Base-by-base conservation (phyloP, 805 yeast species). In the Metschnikowia baotianmanensis region DNA sequence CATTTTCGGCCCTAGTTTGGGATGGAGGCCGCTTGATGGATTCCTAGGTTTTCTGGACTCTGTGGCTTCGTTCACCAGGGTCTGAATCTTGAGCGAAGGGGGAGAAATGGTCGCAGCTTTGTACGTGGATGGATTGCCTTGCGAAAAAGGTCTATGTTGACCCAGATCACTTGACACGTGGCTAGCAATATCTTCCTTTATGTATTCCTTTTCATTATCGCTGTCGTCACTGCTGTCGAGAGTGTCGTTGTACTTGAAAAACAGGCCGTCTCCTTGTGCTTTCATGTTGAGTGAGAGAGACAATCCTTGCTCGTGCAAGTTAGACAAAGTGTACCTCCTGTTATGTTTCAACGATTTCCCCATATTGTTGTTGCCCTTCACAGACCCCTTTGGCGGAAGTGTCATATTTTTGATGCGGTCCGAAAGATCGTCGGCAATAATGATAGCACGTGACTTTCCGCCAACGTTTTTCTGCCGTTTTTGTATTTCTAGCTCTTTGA, bases 241-340 rank as follows among this genome's bases (percentile, higher is more conserved):
- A 1, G 59, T 48, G 26, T 58, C 53, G 3, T 46, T 50, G 38
- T 61, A 56, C 13, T 52, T 48, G 44, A 59, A 59, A 32, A 61
- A 60, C 30, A 53, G 48, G 28, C 61, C 61, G 0, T 65, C 63
- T 4, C 57, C 56, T 40, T 62, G 68, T 3, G 91, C 77, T 43
- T 82, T 82, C 82, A 90, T 85, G 36, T 83, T 81, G 44, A 86
- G 74, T 1, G 93, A 80, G 4, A 89, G 77, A 1, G 72, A 58
- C 41, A 68, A 52, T 0, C 96, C 96, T 50, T 83, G 67, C 45
- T 78, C 80, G 55, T 86, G 93, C 37, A 88, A 60, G 37, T 81
- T 78, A 8, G 91, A 78, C 16, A 86, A 59, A 0, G 80, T 73
- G 40, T 67, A 72, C 32, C 78, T 58, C 42, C 77, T 56, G 37